Percentiles rank a stretch among this genome's conserved stretches.
Conservation (phyloP, 352 stramenopile species). For the Pythium insidiosum region DNA sequence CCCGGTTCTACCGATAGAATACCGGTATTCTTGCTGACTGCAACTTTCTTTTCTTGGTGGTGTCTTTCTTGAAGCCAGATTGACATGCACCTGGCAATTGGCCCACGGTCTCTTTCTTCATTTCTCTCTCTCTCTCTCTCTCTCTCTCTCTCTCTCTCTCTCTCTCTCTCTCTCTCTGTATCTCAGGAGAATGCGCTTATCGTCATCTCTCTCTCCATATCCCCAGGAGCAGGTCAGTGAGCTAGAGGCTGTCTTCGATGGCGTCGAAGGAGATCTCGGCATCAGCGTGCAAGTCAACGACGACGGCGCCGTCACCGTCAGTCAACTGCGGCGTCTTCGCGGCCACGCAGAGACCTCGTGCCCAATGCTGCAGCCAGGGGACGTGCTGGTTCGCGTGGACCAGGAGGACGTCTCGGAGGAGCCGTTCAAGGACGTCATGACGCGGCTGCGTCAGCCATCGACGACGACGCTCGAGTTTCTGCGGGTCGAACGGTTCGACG, state of each 20-base stretch:
- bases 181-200: too few species aligned
- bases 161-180: too few species aligned
- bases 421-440: conserved; percentile 22
- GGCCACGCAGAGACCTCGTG: conserved; percentile 18
- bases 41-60: too few species aligned
- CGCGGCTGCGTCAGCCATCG: conserved; percentile 7
- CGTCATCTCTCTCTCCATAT: too few species aligned
- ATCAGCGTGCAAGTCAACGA: conserved; percentile 21
- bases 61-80: too few species aligned
- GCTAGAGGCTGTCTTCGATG: conserved; percentile 14
- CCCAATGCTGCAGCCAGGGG: conserved; percentile 17
- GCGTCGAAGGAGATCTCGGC: conserved; percentile 19
- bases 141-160: not conserved
- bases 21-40: too few species aligned
- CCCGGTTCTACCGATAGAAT: too few species aligned
- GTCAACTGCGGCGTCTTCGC: conserved; percentile 12
- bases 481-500: conserved; percentile 14
- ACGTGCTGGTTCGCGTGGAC: conserved; percentile 28
- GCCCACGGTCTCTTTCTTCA: not conserved
- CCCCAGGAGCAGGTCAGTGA: too few species aligned
- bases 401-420: conserved; percentile 4
- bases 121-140: too few species aligned
- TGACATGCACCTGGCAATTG: too few species aligned
- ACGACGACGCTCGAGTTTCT: conserved; percentile 25
- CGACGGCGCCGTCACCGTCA: conserved; percentile 22